These are phyloP conservation scores for Serendipita sp. DNA, from an alignment of 768 basidiomycete species.

Conservation along the genomic window DNA sequence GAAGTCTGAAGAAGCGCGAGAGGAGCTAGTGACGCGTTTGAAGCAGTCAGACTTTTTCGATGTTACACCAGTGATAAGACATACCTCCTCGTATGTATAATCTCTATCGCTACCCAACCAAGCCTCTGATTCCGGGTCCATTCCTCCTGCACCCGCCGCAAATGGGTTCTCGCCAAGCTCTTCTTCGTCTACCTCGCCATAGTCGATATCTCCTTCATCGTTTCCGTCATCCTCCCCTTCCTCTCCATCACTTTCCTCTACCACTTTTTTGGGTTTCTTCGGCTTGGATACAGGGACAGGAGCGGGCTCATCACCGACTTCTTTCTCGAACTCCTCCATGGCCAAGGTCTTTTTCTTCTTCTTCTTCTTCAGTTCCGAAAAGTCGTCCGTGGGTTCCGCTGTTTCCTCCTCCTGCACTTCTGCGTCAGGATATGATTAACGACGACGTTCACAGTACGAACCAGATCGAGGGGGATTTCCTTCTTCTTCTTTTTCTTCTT, in stretches of 20 bases:
- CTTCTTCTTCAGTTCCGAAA: constrained; percentile 87
- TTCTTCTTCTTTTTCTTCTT: constrained; percentile 36
- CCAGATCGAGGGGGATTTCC: constrained; percentile 50
- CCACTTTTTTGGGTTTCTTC: constrained; percentile 27
- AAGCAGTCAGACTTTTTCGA: neutral
- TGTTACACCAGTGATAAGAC: constrained; percentile 12
- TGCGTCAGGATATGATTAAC: neutral
- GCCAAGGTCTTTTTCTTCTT: constrained; percentile 93
- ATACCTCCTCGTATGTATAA: constrained; percentile 86
- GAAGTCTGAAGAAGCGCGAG: constrained; percentile 74
- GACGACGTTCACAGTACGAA: neutral
- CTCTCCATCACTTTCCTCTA: constrained; percentile 38
- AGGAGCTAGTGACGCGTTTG: constrained; percentile 43
- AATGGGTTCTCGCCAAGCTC: constrained; percentile 87
- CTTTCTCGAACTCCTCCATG: constrained; percentile 88
- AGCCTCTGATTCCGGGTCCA: constrained; percentile 51
- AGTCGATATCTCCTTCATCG: constrained; percentile 25
- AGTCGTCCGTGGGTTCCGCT: constrained; percentile 39
- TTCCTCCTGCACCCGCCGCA: constrained; percentile 25
- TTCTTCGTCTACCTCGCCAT: constrained; percentile 19
- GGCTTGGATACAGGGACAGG: constrained; percentile 11
- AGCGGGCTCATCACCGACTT: constrained; percentile 54
- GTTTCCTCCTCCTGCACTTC: constrained; percentile 6
- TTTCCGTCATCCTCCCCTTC: constrained; percentile 38
- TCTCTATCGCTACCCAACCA: constrained; percentile 91